A percentile compares a stretch with the other conserved stretches of the same genome.
These are phyloP conservation scores for Sugiyamaella novakii DNA, from an alignment of 1,139 yeast species.

Conservation along the genomic window DNA sequence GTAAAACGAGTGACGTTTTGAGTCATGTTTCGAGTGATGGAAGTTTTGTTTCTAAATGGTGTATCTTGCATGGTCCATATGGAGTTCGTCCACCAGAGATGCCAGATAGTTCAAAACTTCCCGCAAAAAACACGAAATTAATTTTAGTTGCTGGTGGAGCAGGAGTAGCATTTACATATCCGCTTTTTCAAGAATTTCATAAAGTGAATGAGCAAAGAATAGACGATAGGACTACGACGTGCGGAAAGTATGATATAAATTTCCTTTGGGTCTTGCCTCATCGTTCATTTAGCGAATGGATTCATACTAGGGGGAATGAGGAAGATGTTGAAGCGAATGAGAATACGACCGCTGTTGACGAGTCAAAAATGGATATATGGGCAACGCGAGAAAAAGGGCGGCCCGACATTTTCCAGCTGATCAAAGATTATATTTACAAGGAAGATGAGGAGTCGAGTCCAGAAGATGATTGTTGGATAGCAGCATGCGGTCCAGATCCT, in stretches of 20 bases:
- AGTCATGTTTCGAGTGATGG: not conserved
- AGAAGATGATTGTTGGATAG: slow-evolving; percentile 30
- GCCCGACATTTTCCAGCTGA: slow-evolving; percentile 28
- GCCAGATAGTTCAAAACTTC: slow-evolving; percentile 15
- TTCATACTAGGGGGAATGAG: slow-evolving; percentile 12
- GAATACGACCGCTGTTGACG: slow-evolving; percentile 1
- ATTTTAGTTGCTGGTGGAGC: slow-evolving; percentile 38
- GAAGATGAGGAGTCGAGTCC: slow-evolving; percentile 1
- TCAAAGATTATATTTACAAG: slow-evolving; percentile 22
- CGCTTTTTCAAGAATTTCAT: slow-evolving; percentile 32
- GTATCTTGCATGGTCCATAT: slow-evolving; percentile 37
- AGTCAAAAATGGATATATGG: slow-evolving; percentile 26
- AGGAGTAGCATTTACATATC: slow-evolving; percentile 38
- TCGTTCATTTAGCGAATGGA: slow-evolving; percentile 29
- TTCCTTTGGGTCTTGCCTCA: slow-evolving; percentile 37
- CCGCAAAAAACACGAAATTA: slow-evolving; percentile 22
- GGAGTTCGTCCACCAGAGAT: slow-evolving; percentile 29
- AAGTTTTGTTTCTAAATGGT: slow-evolving; percentile 24
- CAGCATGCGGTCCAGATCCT: slow-evolving; percentile 36
- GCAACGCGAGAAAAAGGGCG: slow-evolving; percentile 32
- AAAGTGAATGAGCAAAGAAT: slow-evolving; percentile 14
- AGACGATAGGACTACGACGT: not conserved
- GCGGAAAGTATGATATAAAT: slow-evolving; percentile 22
- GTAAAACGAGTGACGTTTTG: not conserved
- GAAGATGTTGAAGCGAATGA: slow-evolving; percentile 18